A percentile compares a stretch with the other conserved stretches of the same genome.
phyloP scores from a whole-genome alignment of 345 rosid genomes.

The Pugionium dolabratum region DNA sequence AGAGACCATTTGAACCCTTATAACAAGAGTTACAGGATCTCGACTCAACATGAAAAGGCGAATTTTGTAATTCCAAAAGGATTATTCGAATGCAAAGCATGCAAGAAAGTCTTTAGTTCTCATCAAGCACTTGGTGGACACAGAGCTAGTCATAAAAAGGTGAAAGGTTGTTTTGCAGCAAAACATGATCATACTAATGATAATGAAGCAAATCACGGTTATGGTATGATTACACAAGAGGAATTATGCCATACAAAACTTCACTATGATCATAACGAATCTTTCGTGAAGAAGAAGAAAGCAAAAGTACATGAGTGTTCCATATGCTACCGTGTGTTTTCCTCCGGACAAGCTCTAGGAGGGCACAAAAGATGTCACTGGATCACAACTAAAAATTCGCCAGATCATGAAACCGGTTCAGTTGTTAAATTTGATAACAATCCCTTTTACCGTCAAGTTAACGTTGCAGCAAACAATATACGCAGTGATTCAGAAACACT shows the following conservation, averaged over 20 bases:
- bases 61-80: conserved; percentile 49
- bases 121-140: conserved; percentile 97
- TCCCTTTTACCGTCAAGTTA: too few relatives aligned
- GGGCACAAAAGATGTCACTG: conserved; percentile 62
- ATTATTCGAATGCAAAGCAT: conserved; percentile 82
- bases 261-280: background rate
- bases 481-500: too few relatives aligned
- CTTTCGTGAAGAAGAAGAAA: conserved; percentile 16
- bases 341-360: conserved; percentile 55
- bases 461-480: too few relatives aligned
- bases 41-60: conserved; percentile 42
- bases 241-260: conserved; percentile 49
- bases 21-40: conserved; percentile 33
- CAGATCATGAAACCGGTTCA: too few relatives aligned
- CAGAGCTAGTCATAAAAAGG: conserved; percentile 93
- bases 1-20: conserved; percentile 5
- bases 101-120: conserved; percentile 86
- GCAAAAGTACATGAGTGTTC: conserved; percentile 43
- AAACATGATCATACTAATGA: conserved; percentile 46
- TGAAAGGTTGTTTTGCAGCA: conserved; percentile 89
- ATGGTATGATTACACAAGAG: conserved; percentile 50
- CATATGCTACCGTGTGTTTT: conserved; percentile 47
- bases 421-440: too few relatives aligned
- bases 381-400: conserved; percentile 59
- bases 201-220: too few relatives aligned